Conservation (phyloP, 768 basidiomycete genomes). For the Kwoniella pini region DNA sequence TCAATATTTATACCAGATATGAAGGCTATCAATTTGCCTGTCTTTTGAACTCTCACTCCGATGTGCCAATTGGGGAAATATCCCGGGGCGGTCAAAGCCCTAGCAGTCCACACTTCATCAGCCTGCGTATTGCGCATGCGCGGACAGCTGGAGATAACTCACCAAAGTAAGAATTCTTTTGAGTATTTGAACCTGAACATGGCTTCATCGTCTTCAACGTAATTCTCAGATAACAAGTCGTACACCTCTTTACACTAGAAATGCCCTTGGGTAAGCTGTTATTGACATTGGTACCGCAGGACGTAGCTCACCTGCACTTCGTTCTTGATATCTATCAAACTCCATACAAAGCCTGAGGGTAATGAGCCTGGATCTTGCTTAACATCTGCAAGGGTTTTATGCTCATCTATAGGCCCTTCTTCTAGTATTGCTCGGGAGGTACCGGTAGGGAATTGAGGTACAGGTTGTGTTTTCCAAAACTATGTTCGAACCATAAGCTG, state of each 20-base stretch:
- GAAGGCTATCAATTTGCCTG: constrained; percentile 92
- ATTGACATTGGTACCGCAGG: background rate
- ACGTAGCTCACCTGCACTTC: constrained; percentile 64
- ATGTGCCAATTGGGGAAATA: constrained; percentile 94
- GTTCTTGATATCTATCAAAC: constrained; percentile 73
- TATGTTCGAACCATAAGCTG: constrained; percentile 19
- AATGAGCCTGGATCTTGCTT: constrained; percentile 84
- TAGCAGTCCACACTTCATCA: constrained; percentile 50
- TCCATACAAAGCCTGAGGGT: constrained; percentile 93
- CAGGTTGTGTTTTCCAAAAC: constrained; percentile 99
- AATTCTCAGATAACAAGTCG: constrained; percentile 84
- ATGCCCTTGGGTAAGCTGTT: background rate
- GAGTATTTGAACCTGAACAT: constrained; percentile 97
- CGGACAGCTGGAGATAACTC: constrained; percentile 16
- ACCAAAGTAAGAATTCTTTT: constrained; percentile 92
- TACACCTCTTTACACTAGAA: constrained; percentile 84
- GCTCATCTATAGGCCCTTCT: constrained; percentile 87
- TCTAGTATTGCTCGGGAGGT: constrained; percentile 57
- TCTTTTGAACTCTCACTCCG: constrained; percentile 86
- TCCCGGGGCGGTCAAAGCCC: constrained; percentile 93
- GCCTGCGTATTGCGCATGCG: constrained; percentile 1
- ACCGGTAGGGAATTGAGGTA: constrained; percentile 61
- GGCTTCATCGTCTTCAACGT: constrained; percentile 94
- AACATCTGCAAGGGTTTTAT: constrained; percentile 73
- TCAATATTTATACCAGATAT: constrained; percentile 89